Evolutionary conservation across 163 green algal species (phyloP), one percentile per base, ranked within the genome.

Genomic region (Smithsoniella earleae): DNA sequence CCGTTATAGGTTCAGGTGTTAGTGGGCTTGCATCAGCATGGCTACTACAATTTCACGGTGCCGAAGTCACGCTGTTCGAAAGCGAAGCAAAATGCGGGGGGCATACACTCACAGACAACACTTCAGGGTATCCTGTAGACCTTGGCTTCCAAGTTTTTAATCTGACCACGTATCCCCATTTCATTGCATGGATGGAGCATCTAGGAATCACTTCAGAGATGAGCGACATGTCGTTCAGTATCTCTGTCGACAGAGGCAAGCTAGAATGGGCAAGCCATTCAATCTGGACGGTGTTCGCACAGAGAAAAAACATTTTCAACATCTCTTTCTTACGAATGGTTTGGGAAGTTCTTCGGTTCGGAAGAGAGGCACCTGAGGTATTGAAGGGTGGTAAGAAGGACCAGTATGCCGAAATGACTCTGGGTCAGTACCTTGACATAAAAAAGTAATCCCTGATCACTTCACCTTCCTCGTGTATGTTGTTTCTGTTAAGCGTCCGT

Each of bases 61-160:
- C 75, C 0, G 8, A 79, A 0, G 92, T 98, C 18, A 94, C 86
- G 3, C 77, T 98, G n/a, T 96, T 89, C 69, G 92, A 98, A 77
- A 86, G 77, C 25, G 90, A 96, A 64, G 52, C 72, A 3, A 73
- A 33, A 46, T 87, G 84, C 40, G 92, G 92, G 33, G 92, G 92
- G 2, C 92, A 98, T 78, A 95, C 92, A 1, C 78, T 94, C 27
- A 97, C 92, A 3, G 88, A 94, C 74, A 65, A 79, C 46, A 83
- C 75, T 2, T 79, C 73, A 0, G 75, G 75, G 0, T 88, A 80
- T 54, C 83, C 87, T 0, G 86, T 97, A 0, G 92, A 98, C 77
- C 77, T 98, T 3, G 92, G 92, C 16, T 98, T 98, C 77, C 94
- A 97, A 84, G 92, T 97, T 1, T 97, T 91, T 84, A 98, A 98